phyloP scores from a whole-genome alignment of 371 early-diverging fungal species.

The Mucor velutinosus region DNA sequence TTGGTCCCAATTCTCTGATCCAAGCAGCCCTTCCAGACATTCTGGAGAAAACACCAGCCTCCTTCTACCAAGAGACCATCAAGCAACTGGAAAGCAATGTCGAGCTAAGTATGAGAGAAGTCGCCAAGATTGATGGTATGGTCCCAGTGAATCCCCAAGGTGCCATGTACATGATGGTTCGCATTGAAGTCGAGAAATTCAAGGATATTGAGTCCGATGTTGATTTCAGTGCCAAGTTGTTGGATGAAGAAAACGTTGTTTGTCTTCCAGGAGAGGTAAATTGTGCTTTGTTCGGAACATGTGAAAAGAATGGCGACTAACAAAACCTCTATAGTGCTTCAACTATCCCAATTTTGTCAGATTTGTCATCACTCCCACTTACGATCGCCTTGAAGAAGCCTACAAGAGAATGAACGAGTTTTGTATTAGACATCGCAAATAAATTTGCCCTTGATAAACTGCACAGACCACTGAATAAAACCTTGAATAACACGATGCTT shows the following conservation, averaged over 20 bases:
- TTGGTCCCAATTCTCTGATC: constrained; percentile 83
- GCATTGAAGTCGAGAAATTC: constrained; percentile 73
- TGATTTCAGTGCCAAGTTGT: constrained; percentile 80
- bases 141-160: constrained; percentile 84
- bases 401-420: constrained; percentile 79
- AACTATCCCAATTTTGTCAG: constrained; percentile 81
- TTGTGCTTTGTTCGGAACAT: not conserved
- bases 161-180: constrained; percentile 95
- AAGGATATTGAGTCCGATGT: constrained; percentile 75
- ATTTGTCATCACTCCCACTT: constrained; percentile 82
- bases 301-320: not conserved
- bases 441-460: not conserved
- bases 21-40: constrained; percentile 83
- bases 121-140: constrained; percentile 76
- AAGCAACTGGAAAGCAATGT: constrained; percentile 76
- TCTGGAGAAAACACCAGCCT: constrained; percentile 66
- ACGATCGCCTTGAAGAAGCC: constrained; percentile 72
- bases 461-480: constrained; percentile 4
- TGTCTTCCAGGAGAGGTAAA: constrained; percentile 84
- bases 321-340: constrained; percentile 60
- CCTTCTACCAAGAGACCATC: constrained; percentile 74
- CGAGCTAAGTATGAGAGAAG: constrained; percentile 56
- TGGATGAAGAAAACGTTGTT: constrained; percentile 85
- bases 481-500: no score
- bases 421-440: constrained; percentile 71